Percentiles rank a stretch among this genome's conserved stretches.
phyloP scores from a whole-genome alignment of 2,329 filamentous ascomycete genomes.

The Clonostachys rhizophaga region DNA sequence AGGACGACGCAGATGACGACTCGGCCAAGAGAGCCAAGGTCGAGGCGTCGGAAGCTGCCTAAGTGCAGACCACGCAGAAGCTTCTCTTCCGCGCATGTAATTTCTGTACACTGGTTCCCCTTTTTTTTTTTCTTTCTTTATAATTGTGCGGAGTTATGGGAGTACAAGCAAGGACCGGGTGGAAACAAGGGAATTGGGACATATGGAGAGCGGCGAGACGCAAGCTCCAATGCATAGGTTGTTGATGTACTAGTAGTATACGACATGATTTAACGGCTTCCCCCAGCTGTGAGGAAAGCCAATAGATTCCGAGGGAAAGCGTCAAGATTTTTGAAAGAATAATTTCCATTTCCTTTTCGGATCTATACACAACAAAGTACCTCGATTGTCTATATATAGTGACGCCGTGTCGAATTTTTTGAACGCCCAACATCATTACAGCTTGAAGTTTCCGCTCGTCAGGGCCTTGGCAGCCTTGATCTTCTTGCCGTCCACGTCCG shows the following conservation, averaged over 20 bases:
- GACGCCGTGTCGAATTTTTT: background rate
- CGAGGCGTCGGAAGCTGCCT: constrained; percentile 10
- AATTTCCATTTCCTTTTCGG: background rate
- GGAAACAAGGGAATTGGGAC: background rate
- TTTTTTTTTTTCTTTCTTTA: background rate
- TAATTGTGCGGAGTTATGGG: background rate
- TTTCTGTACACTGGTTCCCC: no score
- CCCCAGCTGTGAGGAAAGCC: background rate
- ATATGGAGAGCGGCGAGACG: background rate
- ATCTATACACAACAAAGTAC: background rate
- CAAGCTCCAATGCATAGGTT: background rate
- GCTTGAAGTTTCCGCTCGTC: constrained; percentile 56
- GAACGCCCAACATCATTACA: constrained; percentile 34
- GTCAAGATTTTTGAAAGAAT: background rate
- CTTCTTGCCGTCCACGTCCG: constrained; percentile 79
- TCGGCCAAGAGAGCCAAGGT: constrained; percentile 28
- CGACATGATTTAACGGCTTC: no score
- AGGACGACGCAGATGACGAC: constrained; percentile 22
- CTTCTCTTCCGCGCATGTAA: no score
- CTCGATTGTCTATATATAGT: no score
- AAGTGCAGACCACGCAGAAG: no score
- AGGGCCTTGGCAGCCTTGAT: constrained; percentile 46
- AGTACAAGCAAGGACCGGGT: background rate
- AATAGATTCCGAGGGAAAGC: background rate
- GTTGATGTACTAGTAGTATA: no score